Evolutionary conservation across 345 rosid species (phyloP).

Genomic region (Lepidium sativum): DNA sequence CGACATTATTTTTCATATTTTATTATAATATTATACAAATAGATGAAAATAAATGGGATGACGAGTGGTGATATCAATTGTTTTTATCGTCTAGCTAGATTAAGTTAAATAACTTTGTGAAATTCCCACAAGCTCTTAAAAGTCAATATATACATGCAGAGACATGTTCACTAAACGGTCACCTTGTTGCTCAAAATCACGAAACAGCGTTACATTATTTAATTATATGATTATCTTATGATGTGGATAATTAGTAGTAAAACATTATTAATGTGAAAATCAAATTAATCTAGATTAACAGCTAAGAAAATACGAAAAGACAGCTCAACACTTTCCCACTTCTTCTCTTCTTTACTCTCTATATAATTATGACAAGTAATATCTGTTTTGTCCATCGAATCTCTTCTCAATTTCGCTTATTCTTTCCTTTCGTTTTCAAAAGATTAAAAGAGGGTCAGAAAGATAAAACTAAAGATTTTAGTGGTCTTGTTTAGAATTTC

Average conservation of each 20-base stretch:
- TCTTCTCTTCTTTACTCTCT: slow-evolving; percentile 6
- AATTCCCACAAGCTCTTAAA: background rate
- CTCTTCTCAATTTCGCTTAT: background rate
- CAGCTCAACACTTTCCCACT: slow-evolving; percentile 14
- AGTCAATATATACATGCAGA: slow-evolving; percentile 7
- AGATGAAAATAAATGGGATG: background rate
- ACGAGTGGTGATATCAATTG: background rate
- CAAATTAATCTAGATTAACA: slow-evolving; percentile 1
- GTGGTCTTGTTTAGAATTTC: background rate
- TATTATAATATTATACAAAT: background rate
- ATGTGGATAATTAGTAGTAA: slow-evolving; percentile 20
- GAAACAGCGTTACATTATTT: slow-evolving; percentile 14
- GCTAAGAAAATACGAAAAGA: slow-evolving; percentile 16
- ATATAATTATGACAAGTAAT: slow-evolving; percentile 10
- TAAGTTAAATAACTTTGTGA: background rate
- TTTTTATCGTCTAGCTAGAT: background rate
- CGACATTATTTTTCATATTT: background rate
- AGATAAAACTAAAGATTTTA: background rate
- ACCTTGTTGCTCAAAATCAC: slow-evolving; percentile 13
- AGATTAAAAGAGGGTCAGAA: background rate
- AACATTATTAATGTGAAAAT: background rate
- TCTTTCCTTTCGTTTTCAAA: background rate
- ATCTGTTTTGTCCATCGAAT: slow-evolving; percentile 9
- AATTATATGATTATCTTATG: slow-evolving; percentile 11
- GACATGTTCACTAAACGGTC: slow-evolving; percentile 21